A percentile compares a stretch with the other conserved stretches of the same genome.
Evolutionary conservation across 2,329 filamentous ascomycete species (phyloP).

Genomic region (Zalaria sp.): DNA sequence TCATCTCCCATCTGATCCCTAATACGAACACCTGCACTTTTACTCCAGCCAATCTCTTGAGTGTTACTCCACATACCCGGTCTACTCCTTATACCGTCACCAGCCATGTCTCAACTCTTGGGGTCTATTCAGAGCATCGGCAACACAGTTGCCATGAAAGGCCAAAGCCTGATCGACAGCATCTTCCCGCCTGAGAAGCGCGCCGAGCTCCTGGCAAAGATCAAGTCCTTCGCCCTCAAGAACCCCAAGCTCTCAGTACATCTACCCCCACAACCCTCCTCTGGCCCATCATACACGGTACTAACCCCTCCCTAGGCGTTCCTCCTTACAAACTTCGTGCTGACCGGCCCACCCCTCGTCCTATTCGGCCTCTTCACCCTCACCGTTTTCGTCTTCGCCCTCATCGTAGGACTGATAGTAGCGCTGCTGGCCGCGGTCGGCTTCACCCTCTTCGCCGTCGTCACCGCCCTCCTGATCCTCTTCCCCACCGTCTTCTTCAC

Average conservation of each 20-base stretch:
- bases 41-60: too few relatives aligned
- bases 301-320: conserved; percentile 42
- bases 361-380: conserved; percentile 55
- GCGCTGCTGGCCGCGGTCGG: conserved; percentile 36
- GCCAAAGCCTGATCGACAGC: conserved; percentile 29
- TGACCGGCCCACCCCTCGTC: conserved; percentile 52
- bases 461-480: conserved; percentile 52
- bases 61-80: too few relatives aligned
- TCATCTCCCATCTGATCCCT: too few relatives aligned
- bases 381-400: conserved; percentile 47
- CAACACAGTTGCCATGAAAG: conserved; percentile 13
- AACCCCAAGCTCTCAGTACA: conserved; percentile 59
- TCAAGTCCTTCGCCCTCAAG: conserved; percentile 42
- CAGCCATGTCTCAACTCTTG: conserved; percentile 9
- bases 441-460: conserved; percentile 55
- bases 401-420: conserved; percentile 44
- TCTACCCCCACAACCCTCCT: conserved; percentile 2
- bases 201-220: conserved; percentile 38
- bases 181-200: conserved; percentile 48
- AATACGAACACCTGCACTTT: too few relatives aligned
- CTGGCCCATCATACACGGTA: neutral
- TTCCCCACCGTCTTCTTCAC: conserved; percentile 56
- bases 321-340: conserved; percentile 46
- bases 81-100: neutral
- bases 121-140: conserved; percentile 15